A percentile compares a stretch with the other conserved stretches of the same genome.
Conservation (phyloP, 2,329 filamentous ascomycete species). For the Pseudocercospora musae region DNA sequence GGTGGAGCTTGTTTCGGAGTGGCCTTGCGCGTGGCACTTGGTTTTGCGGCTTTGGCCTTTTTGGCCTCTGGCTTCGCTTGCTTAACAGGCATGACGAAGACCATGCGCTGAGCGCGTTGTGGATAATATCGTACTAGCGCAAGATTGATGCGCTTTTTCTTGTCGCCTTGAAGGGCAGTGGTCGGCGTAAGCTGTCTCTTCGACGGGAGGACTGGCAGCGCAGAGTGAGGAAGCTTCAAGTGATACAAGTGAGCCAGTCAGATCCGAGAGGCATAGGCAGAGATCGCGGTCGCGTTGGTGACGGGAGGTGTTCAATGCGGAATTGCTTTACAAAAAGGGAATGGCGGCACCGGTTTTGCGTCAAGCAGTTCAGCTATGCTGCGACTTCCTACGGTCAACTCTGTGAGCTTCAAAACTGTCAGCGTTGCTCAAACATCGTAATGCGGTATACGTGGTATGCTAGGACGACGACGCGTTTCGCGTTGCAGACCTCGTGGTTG, state of each 20-base stretch:
- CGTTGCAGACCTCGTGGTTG: neutral
- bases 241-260: neutral
- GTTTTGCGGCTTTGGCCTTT: slow-evolving; percentile 1
- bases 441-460: neutral
- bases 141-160: neutral
- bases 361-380: neutral
- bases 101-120: neutral
- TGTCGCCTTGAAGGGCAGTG: neutral
- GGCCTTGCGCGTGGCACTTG: slow-evolving; percentile 4
- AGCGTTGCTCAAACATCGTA: neutral
- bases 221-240: neutral
- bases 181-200: neutral
- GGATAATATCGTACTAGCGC: neutral
- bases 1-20: neutral
- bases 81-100: neutral
- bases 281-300: neutral
- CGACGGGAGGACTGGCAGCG: neutral
- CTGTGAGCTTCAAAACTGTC: neutral
- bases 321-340: neutral
- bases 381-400: neutral
- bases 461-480: neutral
- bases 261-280: neutral
- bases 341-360: neutral
- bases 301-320: neutral
- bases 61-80: slow-evolving; percentile 13